These are phyloP conservation scores for Phytophthora rubi DNA, from an alignment of 352 stramenopile genomes.

Conservation along the genomic window DNA sequence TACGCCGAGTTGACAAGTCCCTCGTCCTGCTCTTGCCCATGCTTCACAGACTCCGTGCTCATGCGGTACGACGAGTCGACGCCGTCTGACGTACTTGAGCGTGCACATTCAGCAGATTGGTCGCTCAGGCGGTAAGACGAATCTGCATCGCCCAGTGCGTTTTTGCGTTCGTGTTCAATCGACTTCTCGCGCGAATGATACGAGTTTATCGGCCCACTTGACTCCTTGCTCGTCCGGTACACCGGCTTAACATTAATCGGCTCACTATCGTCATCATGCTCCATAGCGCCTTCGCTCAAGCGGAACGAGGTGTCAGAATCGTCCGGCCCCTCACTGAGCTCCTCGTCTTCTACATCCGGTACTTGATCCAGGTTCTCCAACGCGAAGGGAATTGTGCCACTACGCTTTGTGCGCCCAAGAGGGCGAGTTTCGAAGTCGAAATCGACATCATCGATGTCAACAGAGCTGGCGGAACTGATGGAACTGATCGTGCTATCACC, in stretches of 20 bases:
- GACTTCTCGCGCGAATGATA: background rate
- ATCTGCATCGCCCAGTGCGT: background rate
- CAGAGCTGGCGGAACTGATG: constrained; percentile 28
- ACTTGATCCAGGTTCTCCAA: constrained; percentile 43
- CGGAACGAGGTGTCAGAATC: constrained; percentile 30
- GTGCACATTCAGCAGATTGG: background rate
- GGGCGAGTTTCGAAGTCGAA: constrained; percentile 45
- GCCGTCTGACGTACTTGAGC: constrained; percentile 32
- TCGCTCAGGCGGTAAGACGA: background rate
- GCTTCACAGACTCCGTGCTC: constrained; percentile 7
- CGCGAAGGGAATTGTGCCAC: constrained; percentile 54
- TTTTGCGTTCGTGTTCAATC: background rate
- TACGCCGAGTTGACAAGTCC: background rate
- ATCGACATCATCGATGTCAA: constrained; percentile 44
- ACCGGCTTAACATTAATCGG: background rate
- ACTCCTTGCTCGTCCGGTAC: constrained; percentile 31
- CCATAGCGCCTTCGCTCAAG: constrained; percentile 36
- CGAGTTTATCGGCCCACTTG: background rate
- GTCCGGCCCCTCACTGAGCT: constrained; percentile 24
- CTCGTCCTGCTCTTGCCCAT: constrained; percentile 1
- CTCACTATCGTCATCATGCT: constrained; percentile 8
- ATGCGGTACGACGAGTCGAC: constrained; percentile 16
- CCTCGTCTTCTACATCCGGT: constrained; percentile 26
- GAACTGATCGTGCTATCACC: constrained; percentile 31
- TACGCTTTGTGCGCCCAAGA: constrained; percentile 53